Conservation (phyloP, 331 rosid genomes). For the Acacia pycnantha region DNA sequence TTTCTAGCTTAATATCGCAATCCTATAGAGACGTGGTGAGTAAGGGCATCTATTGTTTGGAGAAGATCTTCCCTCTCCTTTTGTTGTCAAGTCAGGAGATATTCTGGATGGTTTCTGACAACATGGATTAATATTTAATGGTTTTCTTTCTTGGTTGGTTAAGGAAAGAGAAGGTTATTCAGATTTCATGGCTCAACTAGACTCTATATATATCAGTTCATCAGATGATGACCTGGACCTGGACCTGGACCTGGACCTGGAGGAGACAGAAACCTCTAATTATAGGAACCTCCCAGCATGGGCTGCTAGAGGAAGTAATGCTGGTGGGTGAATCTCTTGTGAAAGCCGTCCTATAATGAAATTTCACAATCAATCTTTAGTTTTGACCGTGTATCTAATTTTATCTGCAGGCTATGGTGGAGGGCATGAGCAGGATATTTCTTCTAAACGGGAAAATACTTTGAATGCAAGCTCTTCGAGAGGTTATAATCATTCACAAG, state of each 20-base stretch:
- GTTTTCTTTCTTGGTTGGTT: slow-evolving; percentile 39
- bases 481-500: slow-evolving; percentile 36
- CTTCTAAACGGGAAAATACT: slow-evolving; percentile 49
- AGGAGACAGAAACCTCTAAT: slow-evolving; percentile 39
- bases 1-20: slow-evolving; percentile 43
- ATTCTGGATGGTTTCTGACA: slow-evolving; percentile 28
- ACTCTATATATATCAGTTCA: slow-evolving; percentile 66
- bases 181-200: slow-evolving; percentile 44
- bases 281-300: slow-evolving; percentile 63
- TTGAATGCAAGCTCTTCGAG: slow-evolving; percentile 44
- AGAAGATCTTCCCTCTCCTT: slow-evolving; percentile 7
- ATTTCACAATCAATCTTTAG: background rate
- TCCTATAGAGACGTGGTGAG: slow-evolving; percentile 39
- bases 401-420: slow-evolving; percentile 55
- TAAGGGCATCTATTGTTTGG: slow-evolving; percentile 19
- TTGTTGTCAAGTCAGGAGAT: slow-evolving; percentile 25
- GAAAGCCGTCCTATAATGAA: slow-evolving; percentile 16
- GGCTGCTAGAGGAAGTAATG: slow-evolving; percentile 43
- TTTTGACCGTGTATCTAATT: slow-evolving; percentile 10
- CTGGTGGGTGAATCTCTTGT: slow-evolving; percentile 48
- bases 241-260: slow-evolving; percentile 52
- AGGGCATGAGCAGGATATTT: slow-evolving; percentile 37
- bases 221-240: slow-evolving; percentile 70
- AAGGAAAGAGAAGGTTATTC: slow-evolving; percentile 31
- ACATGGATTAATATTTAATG: slow-evolving; percentile 45